Evolutionary conservation across 768 basidiomycete species (phyloP), one percentile per base, ranked within the genome.

Genomic region (Rhizopogon salebrosus): DNA sequence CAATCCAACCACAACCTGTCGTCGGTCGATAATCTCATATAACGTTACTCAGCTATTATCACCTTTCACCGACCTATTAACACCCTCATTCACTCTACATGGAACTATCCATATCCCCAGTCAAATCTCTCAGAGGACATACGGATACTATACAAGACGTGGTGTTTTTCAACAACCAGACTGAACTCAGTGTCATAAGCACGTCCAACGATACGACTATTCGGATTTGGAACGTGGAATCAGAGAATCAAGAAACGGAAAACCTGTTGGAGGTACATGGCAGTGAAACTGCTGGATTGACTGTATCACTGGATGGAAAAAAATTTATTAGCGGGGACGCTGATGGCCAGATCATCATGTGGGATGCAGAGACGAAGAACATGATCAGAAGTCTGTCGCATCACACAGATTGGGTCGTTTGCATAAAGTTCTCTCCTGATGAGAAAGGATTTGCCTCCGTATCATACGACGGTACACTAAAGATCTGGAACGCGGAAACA

Each of bases 331-430:
- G 49, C 10, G 56, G 58, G 4, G 40, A 38, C 8, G 13, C 14
- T 41, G 57, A 59, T 43, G 24, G 22, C 34, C 51, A 23, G 9
- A 42, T 58, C n/a, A 20, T 50, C 14, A 14, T 64, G 4, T 63
- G 64, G 56, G 49, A 54, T 37, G 36, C 52, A 40, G 1, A 22
- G 31, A 24, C 42, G 38, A 36, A 75, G 76, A 70, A 69, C 16
- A 48, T 22, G 16, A 48, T 43, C 42, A 24, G 18, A 24, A 18
- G 14, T 27, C 46, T 22, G 46, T 35, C 31, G 10, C 14, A 7
- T 10, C 48, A 11, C 16, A 16, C 16, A 36, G 14, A 36, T 3
- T 3, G 10, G 8, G n/a, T 11, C 20, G 48, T 59, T 18, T 48
- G 26, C 5, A 9, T 20, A 10, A 3, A 10, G 18, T 54, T 59